Evolutionary conservation across 352 stramenopile genomes (phyloP).

Genomic region (Globisporangium radiosum): DNA sequence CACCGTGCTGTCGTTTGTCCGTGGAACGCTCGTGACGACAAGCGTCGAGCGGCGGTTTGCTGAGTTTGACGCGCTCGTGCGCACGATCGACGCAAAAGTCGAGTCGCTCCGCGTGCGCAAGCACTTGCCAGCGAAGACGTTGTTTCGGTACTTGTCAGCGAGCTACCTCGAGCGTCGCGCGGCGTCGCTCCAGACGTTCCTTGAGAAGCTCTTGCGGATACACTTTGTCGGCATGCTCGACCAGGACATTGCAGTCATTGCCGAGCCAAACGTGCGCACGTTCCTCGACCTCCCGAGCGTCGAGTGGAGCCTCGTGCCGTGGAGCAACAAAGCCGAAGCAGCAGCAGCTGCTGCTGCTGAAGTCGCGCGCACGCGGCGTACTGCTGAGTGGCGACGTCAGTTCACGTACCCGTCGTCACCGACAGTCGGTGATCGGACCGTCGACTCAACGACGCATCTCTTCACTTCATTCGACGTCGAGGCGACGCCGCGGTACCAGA

Average conservation of each 20-base stretch:
- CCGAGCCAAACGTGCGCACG: slow-evolving; percentile 51
- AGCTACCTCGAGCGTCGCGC: slow-evolving; percentile 58
- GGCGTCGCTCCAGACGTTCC: slow-evolving; percentile 51
- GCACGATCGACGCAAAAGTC: slow-evolving; percentile 50
- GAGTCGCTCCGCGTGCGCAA: slow-evolving; percentile 35
- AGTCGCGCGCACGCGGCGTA: not conserved
- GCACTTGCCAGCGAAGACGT: slow-evolving; percentile 63
- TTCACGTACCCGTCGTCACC: slow-evolving; percentile 21
- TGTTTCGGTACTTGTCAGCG: slow-evolving; percentile 52
- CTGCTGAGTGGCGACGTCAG: slow-evolving; percentile 6
- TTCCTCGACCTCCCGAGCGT: slow-evolving; percentile 67
- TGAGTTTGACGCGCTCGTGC: slow-evolving; percentile 57
- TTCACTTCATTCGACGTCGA: slow-evolving; percentile 17
- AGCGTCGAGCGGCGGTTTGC: slow-evolving; percentile 60
- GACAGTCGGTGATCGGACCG: slow-evolving; percentile 9
- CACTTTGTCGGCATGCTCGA: slow-evolving; percentile 61
- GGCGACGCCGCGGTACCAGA: slow-evolving; percentile 25
- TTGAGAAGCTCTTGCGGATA: slow-evolving; percentile 49
- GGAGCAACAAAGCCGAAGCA: slow-evolving; percentile 11
- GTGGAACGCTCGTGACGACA: slow-evolving; percentile 30
- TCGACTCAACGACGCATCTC: slow-evolving; percentile 6
- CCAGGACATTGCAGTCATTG: slow-evolving; percentile 57
- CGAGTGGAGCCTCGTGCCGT: slow-evolving; percentile 62
- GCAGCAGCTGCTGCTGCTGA: not conserved
- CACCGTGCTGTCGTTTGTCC: slow-evolving; percentile 48